Base-by-base conservation (phyloP, 441 rosid genomes). In the Erodium trifolium region DNA sequence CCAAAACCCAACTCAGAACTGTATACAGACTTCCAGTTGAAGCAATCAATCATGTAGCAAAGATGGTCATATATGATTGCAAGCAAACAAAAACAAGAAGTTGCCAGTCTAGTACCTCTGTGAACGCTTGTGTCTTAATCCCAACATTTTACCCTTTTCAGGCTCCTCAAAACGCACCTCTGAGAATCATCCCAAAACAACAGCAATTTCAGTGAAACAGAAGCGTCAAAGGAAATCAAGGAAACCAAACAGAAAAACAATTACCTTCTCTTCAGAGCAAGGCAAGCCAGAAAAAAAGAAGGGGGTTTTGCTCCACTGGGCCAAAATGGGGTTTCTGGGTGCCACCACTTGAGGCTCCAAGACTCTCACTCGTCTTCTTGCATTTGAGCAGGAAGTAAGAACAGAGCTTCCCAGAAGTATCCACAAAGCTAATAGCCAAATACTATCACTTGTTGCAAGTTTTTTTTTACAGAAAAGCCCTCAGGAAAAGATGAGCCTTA, bases 1-100 rank as follows among this genome's bases (percentile, higher is more conserved):
- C 27, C 63, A 57, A 57, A 57, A 57, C 63, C 63, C 63, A 57
- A 18, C 63, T 57, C 63, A 57, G 63, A 57, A 57, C 23, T 8
- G 4, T 17, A 34, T 34, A 5, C 37, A 34, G 37, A 34, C 37
- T 57, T 57, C 29, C 63, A 57, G 63, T 57, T 57, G 29, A 17
- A 57, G 63, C 63, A 57, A 17, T 55, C 27, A 12, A 57, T 17
- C 2, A 4, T 17, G 63, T 57, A 57, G 4, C 29, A 57, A 16
- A 18, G 19, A 34, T 34, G 37, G 37, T 4, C 37, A 34, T 34
- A 34, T 2, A 34, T 34, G 37, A 34, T 34, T 34, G 37, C 37
- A 34, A 34, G 5, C 37, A 34, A 34, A 34, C 37, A 57, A 57
- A 7, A 19, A 57, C 3, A 57, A 16, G 5, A 57, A 57, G 6